A percentile compares a stretch with the other conserved stretches of the same genome.
phyloP scores from a whole-genome alignment of 306 rosid genomes.

The Chamaecrista fasciculata region DNA sequence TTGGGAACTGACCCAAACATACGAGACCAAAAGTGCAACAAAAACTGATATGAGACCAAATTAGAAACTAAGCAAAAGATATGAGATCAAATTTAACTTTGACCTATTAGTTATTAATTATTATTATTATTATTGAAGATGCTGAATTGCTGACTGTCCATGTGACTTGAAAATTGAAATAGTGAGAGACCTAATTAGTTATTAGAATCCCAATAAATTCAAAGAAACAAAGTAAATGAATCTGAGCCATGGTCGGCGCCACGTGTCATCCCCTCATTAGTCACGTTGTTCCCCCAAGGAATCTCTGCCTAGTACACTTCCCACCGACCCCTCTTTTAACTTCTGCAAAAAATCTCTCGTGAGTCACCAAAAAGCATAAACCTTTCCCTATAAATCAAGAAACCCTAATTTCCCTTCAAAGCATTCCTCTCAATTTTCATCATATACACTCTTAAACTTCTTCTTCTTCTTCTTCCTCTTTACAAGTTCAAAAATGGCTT shows the following conservation, averaged over 20 bases:
- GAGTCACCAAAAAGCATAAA: conserved; percentile 25
- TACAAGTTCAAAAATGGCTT: background rate
- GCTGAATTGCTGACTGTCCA: too few species aligned
- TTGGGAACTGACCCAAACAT: too few species aligned
- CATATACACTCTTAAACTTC: conserved; percentile 11
- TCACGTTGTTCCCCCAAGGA: too few species aligned
- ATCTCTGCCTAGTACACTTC: too few species aligned
- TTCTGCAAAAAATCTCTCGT: conserved; percentile 23
- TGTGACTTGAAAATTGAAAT: too few species aligned
- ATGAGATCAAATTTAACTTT: too few species aligned
- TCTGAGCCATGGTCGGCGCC: conserved; percentile 43
- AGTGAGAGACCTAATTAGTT: too few species aligned
- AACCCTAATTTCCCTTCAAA: background rate
- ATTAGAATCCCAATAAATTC: background rate
- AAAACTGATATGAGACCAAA: too few species aligned
- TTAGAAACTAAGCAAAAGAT: too few species aligned
- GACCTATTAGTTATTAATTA: too few species aligned
- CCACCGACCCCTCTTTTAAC: conserved; percentile 38
- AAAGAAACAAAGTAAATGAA: background rate
- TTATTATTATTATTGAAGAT: too few species aligned
- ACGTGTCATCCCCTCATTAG: conserved; percentile 43
- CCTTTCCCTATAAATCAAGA: conserved; percentile 15
- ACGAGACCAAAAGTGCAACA: too few species aligned
- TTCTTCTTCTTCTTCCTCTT: background rate
- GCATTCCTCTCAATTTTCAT: background rate